Conservation (phyloP, 768 basidiomycete genomes). For the Tremella yokohamensis region DNA sequence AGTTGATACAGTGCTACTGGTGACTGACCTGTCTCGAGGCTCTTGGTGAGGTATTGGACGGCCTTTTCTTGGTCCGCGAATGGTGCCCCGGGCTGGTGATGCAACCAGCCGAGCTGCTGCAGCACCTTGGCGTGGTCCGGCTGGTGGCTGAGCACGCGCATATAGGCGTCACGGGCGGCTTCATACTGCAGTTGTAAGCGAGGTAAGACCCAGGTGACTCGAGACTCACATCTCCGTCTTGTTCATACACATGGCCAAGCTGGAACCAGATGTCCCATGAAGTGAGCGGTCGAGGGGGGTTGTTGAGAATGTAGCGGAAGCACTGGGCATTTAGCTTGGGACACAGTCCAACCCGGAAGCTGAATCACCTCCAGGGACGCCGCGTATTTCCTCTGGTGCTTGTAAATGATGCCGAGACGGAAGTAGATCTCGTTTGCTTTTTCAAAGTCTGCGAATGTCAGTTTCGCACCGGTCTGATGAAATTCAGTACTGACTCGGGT, state of each 20-base stretch:
- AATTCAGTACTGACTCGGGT: constrained; percentile 67
- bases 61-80: constrained; percentile 96
- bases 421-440: constrained; percentile 98
- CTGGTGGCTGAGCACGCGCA: constrained; percentile 87
- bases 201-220: not conserved
- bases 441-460: constrained; percentile 69
- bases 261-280: constrained; percentile 99
- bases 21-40: constrained; percentile 81
- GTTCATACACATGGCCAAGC: constrained; percentile 97
- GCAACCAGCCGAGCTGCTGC: constrained; percentile 96
- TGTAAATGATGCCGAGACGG: constrained; percentile 97
- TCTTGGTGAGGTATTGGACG: constrained; percentile 88
- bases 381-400: constrained; percentile 91
- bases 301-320: constrained; percentile 93
- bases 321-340: constrained; percentile 55
- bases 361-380: constrained; percentile 64
- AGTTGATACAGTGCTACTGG: constrained; percentile 7
- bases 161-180: constrained; percentile 90
- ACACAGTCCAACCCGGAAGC: no score
- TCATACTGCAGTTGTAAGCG: constrained; percentile 60
- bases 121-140: constrained; percentile 94
- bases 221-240: constrained; percentile 81
- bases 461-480: not conserved
- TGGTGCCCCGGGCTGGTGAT: constrained; percentile 88
- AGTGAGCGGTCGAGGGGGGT: constrained; percentile 90